Evolutionary conservation across 2,329 filamentous ascomycete species (phyloP), one percentile per base, ranked within the genome.

Genomic region (Penicillium aurantiogriseum): DNA sequence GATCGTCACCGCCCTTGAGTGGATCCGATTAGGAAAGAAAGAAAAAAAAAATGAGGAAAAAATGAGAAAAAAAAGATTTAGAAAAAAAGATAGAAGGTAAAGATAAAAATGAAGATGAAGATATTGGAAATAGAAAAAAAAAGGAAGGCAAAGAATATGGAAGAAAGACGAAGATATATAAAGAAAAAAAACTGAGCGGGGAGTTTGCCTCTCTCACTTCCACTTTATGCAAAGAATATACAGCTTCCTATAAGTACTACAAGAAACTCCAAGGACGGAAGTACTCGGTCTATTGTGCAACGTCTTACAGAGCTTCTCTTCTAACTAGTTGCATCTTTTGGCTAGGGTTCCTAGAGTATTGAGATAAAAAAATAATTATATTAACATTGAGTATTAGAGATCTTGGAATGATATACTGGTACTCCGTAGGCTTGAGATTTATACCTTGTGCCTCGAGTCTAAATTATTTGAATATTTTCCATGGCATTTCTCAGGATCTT

Each of bases 131-230:
- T 40, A 40, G 5, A 17, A 33, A 23, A 25, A 13, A 9, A 21
- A 38, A 61, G 57, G 60, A 58, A 63, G 57, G 58, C 56, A 55
- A 55, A 61, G 53, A 49, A 59, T 57, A 39, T 54, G 55, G 53
- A 54, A 51, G 27, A 54, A 31, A 38, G 53, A 58, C 33, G 60
- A 47, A 35, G 51, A 25, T 10, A 43, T 21, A 25, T 6, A 25
- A 23, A 33, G 6, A 31, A 31, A 31, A 11, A 13, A 33, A 33
- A 13, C 17, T 11, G 15, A 15, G 19, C 19, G 44, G 45, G 23
- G 38, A 55, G 31, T 49, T 33, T 49, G 39, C 49, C 48, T 51
- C 48, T 42, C 38, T 40, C 19, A 15, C 19, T 40, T 40, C 21
- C 10, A 10, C 35, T 11, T 39, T 11, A 39, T 39, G n/a, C 11